Evolutionary conservation across 345 rosid species (phyloP), one percentile per base, ranked within the genome.

Genomic region (Gossypioides kirkii): DNA sequence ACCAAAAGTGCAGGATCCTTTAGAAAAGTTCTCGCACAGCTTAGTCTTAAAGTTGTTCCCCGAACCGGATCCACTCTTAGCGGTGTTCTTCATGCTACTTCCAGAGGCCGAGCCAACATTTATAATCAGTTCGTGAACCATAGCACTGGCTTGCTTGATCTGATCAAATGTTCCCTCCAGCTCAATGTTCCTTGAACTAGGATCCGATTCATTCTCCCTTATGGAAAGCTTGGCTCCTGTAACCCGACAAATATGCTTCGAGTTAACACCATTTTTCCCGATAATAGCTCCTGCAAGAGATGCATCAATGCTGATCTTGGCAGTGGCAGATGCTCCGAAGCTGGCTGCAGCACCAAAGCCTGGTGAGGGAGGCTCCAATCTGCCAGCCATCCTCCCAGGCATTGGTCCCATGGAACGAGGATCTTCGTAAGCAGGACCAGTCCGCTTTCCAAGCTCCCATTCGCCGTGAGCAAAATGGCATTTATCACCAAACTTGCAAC

Each of bases 141-240:
- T 96, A 23, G 89, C 88, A n/a, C 92, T 93, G 17, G 98, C 99
- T 86, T 90, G 92, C 69, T 88, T 90, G 70, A 96, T 96, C 90
- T 96, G 99, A 80, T 93, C 98, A 41, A 90, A 88, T 61, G 97
- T 84, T 70, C 99, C 99, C 84, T 96, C 98, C 1, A 96, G 90
- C 82, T 91, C 97, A 64, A 96, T 96, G 84, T 90, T 93, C 86
- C 89, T 90, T 78, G 84, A 74, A 76, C 84, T 89, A 2, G 98
- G 90, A 73, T 96, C 96, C 2, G 84, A 62, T 62, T 96, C 98
- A 25, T 93, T 92, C 22, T 96, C 98, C 67, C 91, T 85, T 28
- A 96, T 93, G 13, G 97, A 90, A 70, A 96, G 87, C 83, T 91
- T 96, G 71, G 88, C 96, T 53, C 99, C 99, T 0, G 99, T 93